phyloP scores from a whole-genome alignment of 2,329 filamentous ascomycete genomes.

The Fusarium sp. region DNA sequence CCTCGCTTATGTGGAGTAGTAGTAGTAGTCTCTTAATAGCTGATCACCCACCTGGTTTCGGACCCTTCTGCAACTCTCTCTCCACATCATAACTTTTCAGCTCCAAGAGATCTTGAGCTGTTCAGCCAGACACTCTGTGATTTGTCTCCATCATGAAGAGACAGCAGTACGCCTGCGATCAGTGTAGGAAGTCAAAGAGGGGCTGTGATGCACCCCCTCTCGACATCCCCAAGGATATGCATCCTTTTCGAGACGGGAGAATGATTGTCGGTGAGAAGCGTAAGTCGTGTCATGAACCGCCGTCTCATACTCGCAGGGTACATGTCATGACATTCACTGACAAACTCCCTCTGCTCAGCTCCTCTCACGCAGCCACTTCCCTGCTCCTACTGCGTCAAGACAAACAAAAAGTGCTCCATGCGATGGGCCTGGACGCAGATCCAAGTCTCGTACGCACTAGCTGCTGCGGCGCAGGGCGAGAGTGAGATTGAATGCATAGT shows the following conservation, averaged over 20 bases:
- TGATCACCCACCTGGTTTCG: not conserved
- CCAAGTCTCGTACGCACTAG: slow-evolving; percentile 12
- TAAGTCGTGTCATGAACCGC: not conserved
- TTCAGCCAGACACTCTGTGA: not conserved
- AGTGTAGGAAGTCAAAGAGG: slow-evolving; percentile 22
- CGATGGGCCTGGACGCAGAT: slow-evolving; percentile 40
- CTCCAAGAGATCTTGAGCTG: not conserved
- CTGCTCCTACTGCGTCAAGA: slow-evolving; percentile 46
- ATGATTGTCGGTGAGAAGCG: slow-evolving; percentile 26
- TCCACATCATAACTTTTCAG: not conserved
- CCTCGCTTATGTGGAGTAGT: not conserved
- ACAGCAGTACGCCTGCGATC: slow-evolving; percentile 25
- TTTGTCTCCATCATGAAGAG: slow-evolving; percentile 9
- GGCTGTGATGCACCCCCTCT: slow-evolving; percentile 21
- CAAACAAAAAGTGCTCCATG: slow-evolving; percentile 44
- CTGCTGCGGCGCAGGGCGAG: slow-evolving; percentile 12
- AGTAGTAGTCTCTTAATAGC: not conserved
- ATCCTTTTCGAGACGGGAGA: slow-evolving; percentile 9
- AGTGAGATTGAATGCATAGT: slow-evolving; percentile 14
- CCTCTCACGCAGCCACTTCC: slow-evolving; percentile 15
- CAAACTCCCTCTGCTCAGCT: not conserved
- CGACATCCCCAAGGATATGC: slow-evolving; percentile 8
- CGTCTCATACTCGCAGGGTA: not conserved
- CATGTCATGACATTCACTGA: not conserved
- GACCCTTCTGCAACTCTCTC: not conserved